phyloP scores from a whole-genome alignment of 345 rosid genomes.

The Heritiera littoralis region DNA sequence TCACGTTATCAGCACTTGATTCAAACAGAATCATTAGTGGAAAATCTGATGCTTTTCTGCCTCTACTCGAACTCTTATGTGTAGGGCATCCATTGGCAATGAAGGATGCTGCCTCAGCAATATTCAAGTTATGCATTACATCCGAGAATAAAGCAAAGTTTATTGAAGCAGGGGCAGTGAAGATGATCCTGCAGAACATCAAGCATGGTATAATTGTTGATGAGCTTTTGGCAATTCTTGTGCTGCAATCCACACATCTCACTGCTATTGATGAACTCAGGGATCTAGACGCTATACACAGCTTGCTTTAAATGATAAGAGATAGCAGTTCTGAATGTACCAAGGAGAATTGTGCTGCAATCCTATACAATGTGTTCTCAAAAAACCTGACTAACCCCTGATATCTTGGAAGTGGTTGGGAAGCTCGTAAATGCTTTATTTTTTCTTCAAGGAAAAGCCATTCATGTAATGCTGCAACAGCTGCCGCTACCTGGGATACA shows the following conservation, averaged over 20 bases:
- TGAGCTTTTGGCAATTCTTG: neutral
- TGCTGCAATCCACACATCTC: neutral
- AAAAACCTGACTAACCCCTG: conserved; percentile 46
- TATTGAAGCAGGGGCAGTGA: neutral
- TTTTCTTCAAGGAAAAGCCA: conserved; percentile 71
- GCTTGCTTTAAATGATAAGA: neutral
- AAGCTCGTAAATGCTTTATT: conserved; percentile 46
- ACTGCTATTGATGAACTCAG: neutral
- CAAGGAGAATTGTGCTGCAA: neutral
- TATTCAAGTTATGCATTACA: neutral
- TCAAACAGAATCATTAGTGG: neutral
- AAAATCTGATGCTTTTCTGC: neutral
- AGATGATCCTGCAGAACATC: neutral
- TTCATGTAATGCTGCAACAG: conserved; percentile 81
- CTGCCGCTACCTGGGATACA: conserved; percentile 81
- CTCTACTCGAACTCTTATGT: neutral
- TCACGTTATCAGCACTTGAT: neutral
- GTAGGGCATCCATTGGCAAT: conserved; percentile 1
- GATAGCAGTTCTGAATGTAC: neutral
- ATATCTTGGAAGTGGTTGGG: conserved; percentile 54
- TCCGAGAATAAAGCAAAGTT: neutral
- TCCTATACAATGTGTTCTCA: neutral
- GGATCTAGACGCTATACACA: neutral
- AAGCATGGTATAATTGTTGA: neutral
- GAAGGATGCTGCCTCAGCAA: conserved; percentile 4